Evolutionary conservation across 75 land plant genomes (phyloP), one percentile per base, ranked within the genome.

Genomic region (Pinus tabuliformis): DNA sequence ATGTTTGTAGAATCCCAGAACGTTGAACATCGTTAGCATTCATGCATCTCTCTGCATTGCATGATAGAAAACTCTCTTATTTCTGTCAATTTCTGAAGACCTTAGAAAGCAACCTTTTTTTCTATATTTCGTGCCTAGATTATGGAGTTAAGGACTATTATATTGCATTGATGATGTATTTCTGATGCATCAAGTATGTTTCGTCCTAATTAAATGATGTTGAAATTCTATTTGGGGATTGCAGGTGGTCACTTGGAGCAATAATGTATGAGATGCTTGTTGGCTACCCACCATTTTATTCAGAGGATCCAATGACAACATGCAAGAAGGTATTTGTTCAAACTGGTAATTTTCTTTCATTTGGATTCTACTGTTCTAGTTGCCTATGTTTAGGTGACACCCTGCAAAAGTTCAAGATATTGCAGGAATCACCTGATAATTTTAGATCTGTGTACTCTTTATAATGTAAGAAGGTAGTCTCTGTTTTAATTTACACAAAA

Each of bases 241-340:
- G 72, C 81, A 96, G 99, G 99, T 96, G 99, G 99, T 96, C 99
- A 26, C 87, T 96, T 64, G 99, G 99, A 79, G 99, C 99, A 56
- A 96, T 96, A 62, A 94, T 96, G 99, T 96, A 87, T 80, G 97
- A 96, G 85, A 96, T 96, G 99, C 95, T 96, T 78, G 89, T 96
- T 18, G 99, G 99, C 63, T 96, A 96, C 77, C 99, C 99, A 12
- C 99, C 99, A 14, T 96, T 96, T 74, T 96, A 93, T 78, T 85
- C 99, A 66, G 99, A 96, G 82, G 99, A 96, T 73, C 99, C 96
- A 26, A 92, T 96, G 80, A 88, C 92, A 76, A 96, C 99, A 12
- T 96, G 99, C 76, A 81, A 95, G 75, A 96, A 96, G 99, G 99
- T 90, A 75, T 76, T 70, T 33, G 11, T 24, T 39, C 33, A 39